phyloP scores from a whole-genome alignment of 441 rosid species.

The Brassica balearica region DNA sequence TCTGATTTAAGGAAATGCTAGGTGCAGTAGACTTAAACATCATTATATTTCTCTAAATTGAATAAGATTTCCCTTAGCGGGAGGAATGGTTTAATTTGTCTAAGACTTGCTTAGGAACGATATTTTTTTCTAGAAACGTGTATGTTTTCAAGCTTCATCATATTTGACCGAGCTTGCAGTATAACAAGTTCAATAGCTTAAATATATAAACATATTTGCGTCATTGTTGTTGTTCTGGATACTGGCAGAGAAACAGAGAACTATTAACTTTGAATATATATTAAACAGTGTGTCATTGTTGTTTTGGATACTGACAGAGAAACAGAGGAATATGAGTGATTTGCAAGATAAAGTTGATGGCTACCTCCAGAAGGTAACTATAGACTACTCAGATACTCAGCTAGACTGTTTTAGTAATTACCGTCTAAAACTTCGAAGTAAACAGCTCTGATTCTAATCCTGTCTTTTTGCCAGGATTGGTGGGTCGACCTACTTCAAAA shows the following conservation, averaged over 20 bases:
- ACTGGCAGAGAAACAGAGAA: constrained; percentile 67
- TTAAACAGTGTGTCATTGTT: constrained; percentile 18
- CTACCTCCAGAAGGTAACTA: constrained; percentile 79
- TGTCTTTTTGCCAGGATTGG: constrained; percentile 72
- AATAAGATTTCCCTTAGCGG: constrained; percentile 7
- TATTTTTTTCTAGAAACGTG: background rate
- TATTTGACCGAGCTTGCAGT: constrained; percentile 9
- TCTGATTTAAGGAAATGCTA: constrained; percentile 14
- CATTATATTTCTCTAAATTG: background rate
- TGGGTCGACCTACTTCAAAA: constrained; percentile 94
- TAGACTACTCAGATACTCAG: constrained; percentile 13
- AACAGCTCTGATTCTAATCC: constrained; percentile 21
- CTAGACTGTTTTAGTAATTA: constrained; percentile 8
- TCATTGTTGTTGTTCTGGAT: constrained; percentile 29
- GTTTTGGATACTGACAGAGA: constrained; percentile 59
- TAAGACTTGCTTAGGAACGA: constrained; percentile 10
- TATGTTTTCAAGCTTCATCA: constrained; percentile 19
- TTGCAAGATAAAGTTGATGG: constrained; percentile 71
- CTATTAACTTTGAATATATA: constrained; percentile 5
- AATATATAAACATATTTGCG: background rate
- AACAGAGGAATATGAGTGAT: constrained; percentile 57
- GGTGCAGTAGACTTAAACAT: constrained; percentile 8
- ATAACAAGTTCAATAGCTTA: constrained; percentile 4
- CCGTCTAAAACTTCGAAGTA: constrained; percentile 12
- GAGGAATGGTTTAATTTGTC: constrained; percentile 1